Percentiles rank a stretch among this genome's conserved stretches.
Conservation (phyloP, 768 basidiomycete genomes). For the Russula olivacea region DNA sequence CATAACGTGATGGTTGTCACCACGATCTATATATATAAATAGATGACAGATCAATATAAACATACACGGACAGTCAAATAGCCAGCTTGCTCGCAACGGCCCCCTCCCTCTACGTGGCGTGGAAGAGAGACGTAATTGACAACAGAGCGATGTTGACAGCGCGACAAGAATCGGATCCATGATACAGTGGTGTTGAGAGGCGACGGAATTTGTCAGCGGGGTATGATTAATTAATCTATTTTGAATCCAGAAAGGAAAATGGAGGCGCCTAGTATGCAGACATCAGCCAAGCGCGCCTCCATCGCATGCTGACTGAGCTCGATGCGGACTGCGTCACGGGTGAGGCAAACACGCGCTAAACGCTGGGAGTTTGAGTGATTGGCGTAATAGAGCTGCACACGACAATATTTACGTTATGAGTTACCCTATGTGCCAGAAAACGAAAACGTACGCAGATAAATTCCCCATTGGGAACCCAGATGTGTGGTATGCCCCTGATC, state of each 20-base stretch:
- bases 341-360: conserved; percentile 16
- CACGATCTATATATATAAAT: neutral
- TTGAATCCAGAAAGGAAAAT: conserved; percentile 24
- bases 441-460: conserved; percentile 20
- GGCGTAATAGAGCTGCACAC: conserved; percentile 14
- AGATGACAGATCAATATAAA: neutral
- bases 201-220: neutral
- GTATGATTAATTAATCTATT: conserved; percentile 3
- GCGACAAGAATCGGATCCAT: neutral
- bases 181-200: neutral
- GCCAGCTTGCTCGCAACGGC: neutral
- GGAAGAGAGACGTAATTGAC: neutral
- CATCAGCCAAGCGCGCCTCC: conserved; percentile 20
- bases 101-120: neutral
- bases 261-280: conserved; percentile 24
- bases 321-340: conserved; percentile 17
- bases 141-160: neutral
- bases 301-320: conserved; percentile 23
- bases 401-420: neutral
- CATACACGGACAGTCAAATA: neutral
- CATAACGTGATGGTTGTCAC: conserved; percentile 1
- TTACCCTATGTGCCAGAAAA: neutral
- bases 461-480: conserved; percentile 24
- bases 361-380: conserved; percentile 2
- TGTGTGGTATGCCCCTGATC: conserved; percentile 18